Evolutionary conservation across 164 flowering plant species (phyloP), one percentile per base, ranked within the genome.

Genomic region (Protea cynaroides): DNA sequence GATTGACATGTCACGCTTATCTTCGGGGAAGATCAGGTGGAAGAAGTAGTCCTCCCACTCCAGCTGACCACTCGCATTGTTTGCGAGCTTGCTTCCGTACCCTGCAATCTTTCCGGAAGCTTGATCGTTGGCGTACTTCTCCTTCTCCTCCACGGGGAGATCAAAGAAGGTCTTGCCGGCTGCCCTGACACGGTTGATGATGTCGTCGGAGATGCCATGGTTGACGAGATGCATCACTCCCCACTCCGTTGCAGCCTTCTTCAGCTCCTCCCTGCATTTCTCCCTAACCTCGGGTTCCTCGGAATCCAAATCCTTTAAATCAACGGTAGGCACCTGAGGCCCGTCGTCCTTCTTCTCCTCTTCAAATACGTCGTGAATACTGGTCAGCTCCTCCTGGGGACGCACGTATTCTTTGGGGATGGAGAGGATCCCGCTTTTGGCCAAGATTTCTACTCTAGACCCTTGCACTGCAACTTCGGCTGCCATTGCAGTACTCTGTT

Each of bases 1-100:
- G 24, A 85, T 74, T 49, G 96, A 76, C 76, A 91, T 12, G 59
- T 89, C 86, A 1, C 89, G 73, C 74, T 89, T 86, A 19, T 83
- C 86, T 67, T 87, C 95, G 0, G 98, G 97, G 71, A 40, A 85
- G 19, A 75, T 61, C 52, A 80, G 80, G 67, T 93, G 98, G 74
- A 90, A 93, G 77, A 87, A 89, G 62, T 93, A 89, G 66, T 93
- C 98, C 75, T 86, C 94, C 98, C 98, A 93, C 79, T 93, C 98
- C n/a, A 87, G 89, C 70, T 78, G 86, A 7, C 94, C 96, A 43
- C 84, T 75, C 9, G 86, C 86, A 64, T 78, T 86, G 66, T 89
- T 94, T 0, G 95, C 96, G 0, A 94, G 82, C 81, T 94, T 90
- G 80, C 97, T 94, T 0, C 97, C 98, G 50, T 94, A 94, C 5